Base-by-base conservation (phyloP, 2,329 filamentous ascomycete genomes). In the Truncatella angustata region DNA sequence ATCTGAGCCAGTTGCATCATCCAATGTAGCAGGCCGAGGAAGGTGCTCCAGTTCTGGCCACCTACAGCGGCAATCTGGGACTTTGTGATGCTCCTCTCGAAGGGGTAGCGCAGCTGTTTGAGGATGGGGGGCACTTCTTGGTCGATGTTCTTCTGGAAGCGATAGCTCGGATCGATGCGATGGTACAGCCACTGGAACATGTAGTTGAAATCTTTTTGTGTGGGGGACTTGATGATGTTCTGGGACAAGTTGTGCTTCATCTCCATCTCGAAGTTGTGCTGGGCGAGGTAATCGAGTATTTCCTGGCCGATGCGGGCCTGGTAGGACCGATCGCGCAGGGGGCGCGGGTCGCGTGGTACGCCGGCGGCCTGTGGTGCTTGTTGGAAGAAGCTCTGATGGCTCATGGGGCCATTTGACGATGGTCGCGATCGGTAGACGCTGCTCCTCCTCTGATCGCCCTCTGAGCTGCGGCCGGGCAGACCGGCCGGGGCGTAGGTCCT, bases 181-280 rank as follows among this genome's bases (percentile, higher is more conserved):
- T 91, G 90, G 70, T 99, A 99, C 3, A 99, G 78, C 90, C 93
- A 99, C 65, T 97, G 91, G 66, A 99, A 99, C 80, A 99, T 96
- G 70, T 84, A 88, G 65, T 95, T 94, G 74, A 99, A 99, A 68
- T 99, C 94, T 66, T 99, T 99, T 62, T 97, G 93, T 1, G 93
- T 99, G 0, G 94, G 95, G 39, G 90, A 96, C 63, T 90, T 93
- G 66, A 96, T 86, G 5, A 91, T 89, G 63, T 97, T 97, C 57
- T 89, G 87, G 1, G 90, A 90, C n/a, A 99, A 77, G 1, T 85
- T 87, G 68, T 97, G 90, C 72, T 96, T 97, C 86, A 95, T 96
- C 61, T 97, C 92, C 80, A 97, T 85, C 71, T 99, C 94, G 64
- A 97, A 99, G 66, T 97, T 96, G 69, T 97, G 87, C 52, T 92